Base-by-base conservation (phyloP, 1,284 basidiomycete species). In the Pseudozyma thailandica region DNA sequence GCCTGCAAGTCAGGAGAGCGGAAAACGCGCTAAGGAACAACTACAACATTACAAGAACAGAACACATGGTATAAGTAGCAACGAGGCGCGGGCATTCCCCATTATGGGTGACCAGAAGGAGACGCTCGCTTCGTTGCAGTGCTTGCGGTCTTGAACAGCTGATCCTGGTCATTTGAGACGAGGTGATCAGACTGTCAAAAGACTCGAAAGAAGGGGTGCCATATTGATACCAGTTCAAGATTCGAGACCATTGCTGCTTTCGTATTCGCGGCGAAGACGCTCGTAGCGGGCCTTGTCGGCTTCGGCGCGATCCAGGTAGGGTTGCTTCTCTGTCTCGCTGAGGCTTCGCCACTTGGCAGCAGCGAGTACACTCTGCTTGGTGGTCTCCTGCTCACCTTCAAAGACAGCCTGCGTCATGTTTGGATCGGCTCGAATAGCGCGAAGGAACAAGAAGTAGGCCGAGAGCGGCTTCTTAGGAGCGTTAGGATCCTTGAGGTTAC, bases 401-500 rank as follows among this genome's bases (percentile, higher is more conserved):
- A 95, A 95, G 16, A 96, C 90, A 21, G 90, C 89, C 70, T 84
- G 86, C 18, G 63, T 73, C 71, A 78, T 61, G 45, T 62, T 69
- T 21, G 78, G 71, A 44, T 80, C 70, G 26, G 75, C 74, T 21
- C 80, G 77, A 55, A 82, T 77, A 6, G 77, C 74, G 83, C 94
- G 92, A 68, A 96, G 84, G 86, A 94, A 97, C 88, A 95, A 91
- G 78, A 96, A 96, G 83, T 96, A 97, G 3, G 94, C 93, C 77
- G 89, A 91, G 27, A 96, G 88, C 3, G 94, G 94, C 84, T 95
- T 95, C 89, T 94, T 94, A 9, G 94, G 94, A 18, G 93, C 94
- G 80, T 96, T 94, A 26, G 93, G 93, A 82, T 97, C 93, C 86
- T 95, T 95, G 84, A 97, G 90, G 84, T 97, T 96, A 68, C 91